These are phyloP conservation scores for Tylopilus balloui DNA, from an alignment of 768 basidiomycete genomes.

Conservation along the genomic window DNA sequence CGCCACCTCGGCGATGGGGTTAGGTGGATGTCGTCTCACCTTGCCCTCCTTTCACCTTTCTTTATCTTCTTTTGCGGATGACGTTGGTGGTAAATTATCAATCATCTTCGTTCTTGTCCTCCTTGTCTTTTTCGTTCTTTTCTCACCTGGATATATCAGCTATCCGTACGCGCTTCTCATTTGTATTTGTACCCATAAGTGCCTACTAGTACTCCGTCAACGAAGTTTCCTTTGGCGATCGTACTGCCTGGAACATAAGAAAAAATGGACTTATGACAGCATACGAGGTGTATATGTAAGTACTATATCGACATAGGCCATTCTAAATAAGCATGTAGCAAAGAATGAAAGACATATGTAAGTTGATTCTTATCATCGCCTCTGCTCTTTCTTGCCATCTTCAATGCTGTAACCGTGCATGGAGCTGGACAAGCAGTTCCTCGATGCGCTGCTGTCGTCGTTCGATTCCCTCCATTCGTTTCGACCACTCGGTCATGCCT, in stretches of 20 bases:
- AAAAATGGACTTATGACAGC: background rate
- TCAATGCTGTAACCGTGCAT: constrained; percentile 14
- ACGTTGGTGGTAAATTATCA: constrained; percentile 27
- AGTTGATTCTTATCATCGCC: background rate
- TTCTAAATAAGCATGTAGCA: background rate
- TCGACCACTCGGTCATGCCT: constrained; percentile 27
- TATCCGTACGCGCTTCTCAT: background rate
- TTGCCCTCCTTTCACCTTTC: no score
- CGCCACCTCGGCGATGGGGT: constrained; percentile 27
- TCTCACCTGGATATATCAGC: constrained; percentile 9
- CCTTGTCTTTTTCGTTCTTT: background rate
- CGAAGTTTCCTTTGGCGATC: background rate
- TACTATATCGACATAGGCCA: background rate
- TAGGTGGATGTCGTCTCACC: background rate
- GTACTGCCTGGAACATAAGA: background rate
- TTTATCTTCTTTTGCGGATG: background rate
- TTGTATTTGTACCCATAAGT: constrained; percentile 18
- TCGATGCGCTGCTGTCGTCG: constrained; percentile 46
- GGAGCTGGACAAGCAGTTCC: constrained; percentile 38
- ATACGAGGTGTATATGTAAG: background rate
- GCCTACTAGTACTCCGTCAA: constrained; percentile 4
- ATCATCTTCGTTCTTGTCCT: constrained; percentile 11
- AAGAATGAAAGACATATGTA: background rate
- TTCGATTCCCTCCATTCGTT: constrained; percentile 40
- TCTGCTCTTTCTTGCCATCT: background rate